Conservation (phyloP, 2,329 filamentous ascomycete species). For the Calcarisporium arbuscula region DNA sequence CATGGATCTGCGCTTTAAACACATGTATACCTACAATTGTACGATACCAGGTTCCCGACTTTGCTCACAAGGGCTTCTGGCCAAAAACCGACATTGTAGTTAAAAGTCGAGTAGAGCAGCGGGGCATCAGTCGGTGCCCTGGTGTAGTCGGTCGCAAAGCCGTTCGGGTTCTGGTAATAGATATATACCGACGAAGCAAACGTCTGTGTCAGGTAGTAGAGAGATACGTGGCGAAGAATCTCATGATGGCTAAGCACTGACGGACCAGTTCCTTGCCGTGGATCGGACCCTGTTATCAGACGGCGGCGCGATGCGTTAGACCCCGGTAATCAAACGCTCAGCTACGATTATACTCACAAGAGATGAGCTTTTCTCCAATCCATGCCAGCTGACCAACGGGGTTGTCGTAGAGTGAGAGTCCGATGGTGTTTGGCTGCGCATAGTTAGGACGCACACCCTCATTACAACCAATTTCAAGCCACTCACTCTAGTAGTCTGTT, state of each 20-base stretch:
- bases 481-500: slow-evolving; percentile 10
- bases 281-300: slow-evolving; percentile 9
- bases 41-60: slow-evolving; percentile 14
- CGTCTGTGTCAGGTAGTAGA: slow-evolving; percentile 19
- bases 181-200: slow-evolving; percentile 15
- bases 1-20: no score
- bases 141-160: slow-evolving; percentile 8
- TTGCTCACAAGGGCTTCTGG: slow-evolving; percentile 7
- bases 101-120: slow-evolving; percentile 13
- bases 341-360: slow-evolving; percentile 11
- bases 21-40: slow-evolving; percentile 3
- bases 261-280: slow-evolving; percentile 10
- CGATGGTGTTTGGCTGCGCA: slow-evolving; percentile 32
- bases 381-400: slow-evolving; percentile 36
- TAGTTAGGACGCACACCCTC: background rate
- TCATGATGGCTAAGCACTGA: slow-evolving; percentile 14
- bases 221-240: slow-evolving; percentile 13
- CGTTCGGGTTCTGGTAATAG: slow-evolving; percentile 11
- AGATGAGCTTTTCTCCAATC: slow-evolving; percentile 32
- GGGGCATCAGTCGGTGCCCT: slow-evolving; percentile 12
- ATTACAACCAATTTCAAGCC: background rate
- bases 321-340: background rate
- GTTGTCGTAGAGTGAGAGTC: slow-evolving; percentile 33
- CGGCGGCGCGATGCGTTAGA: no score
- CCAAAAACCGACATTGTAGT: slow-evolving; percentile 14